Base-by-base conservation (phyloP, 148 eudicot species). In the Rhododendron simsii region DNA sequence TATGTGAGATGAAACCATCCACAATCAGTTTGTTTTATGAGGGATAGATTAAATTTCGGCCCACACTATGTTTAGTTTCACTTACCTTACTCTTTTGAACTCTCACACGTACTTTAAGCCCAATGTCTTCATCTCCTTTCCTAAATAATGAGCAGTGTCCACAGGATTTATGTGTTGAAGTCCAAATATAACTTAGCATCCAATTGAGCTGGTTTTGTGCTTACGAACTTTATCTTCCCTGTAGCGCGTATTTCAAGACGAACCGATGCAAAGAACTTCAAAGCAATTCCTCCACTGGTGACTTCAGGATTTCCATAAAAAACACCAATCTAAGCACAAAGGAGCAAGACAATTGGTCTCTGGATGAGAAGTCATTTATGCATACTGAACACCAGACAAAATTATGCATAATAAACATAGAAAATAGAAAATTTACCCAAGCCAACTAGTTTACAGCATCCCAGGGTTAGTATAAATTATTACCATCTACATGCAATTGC, bases 271-370 rank as follows among this genome's bases (percentile, higher is more conserved):
- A 96, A 96, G 88, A 96, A 96, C 90, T 96, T 96, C 87, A 96
- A 89, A 86, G 99, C 99, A 83, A 96, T 96, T 87, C 99, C 99
- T 90, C 99, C 99, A 85, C 99, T 96, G 71, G 99, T 96, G 85
- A 96, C 99, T 94, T 96, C 99, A 88, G 99, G 99, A 92, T 96
- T 96, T 81, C 99, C 98, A 86, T 96, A 96, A 91, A 88, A 95
- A 69, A 96, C 99, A 15, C 99, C 99, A 90, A 96, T 96, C 99
- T 96, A 47, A 80, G 76, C 18, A 37, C 28, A 89, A 88, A 47
- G 83, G 45, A 21, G 76, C 45, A 89, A 23, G 35, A 75, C 35
- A 73, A 86, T 28, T 61, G 59, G 51, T 83, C 23, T 16, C 44
- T 48, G 51, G 63, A 81, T 39, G 44, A 83, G 59, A 33, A 21